Evolutionary conservation across 208 protist genomes (phyloP).

Genomic region (Leishmania lainsoni): DNA sequence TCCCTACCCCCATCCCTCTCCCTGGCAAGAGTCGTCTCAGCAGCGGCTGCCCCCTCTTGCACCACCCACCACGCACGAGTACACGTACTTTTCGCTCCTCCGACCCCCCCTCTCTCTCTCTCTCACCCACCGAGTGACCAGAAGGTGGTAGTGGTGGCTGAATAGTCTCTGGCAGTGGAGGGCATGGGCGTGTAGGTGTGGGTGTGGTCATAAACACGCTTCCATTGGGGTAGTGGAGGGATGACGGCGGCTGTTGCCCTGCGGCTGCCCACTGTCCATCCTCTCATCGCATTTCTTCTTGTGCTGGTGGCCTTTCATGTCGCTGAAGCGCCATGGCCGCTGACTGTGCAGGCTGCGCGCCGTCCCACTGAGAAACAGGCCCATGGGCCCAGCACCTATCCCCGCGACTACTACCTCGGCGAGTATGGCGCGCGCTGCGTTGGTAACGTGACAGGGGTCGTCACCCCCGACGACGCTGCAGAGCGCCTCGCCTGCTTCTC

Average conservation of each 20-base stretch:
- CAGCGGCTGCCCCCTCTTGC: too few species aligned
- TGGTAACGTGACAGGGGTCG: background rate
- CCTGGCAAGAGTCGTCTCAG: too few species aligned
- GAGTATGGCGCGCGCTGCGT: conserved; percentile 14
- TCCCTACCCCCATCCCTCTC: background rate
- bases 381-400: background rate
- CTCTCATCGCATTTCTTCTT: background rate
- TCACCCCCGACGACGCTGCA: background rate
- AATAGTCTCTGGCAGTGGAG: background rate
- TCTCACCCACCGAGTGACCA: background rate
- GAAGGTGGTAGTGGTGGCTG: background rate
- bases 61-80: too few species aligned
- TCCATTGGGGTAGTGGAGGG: background rate
- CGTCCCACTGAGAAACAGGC: background rate
- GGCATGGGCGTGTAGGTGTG: background rate
- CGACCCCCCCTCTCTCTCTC: background rate
- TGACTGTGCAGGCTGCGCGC: background rate
- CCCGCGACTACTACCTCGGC: conserved; percentile 34
- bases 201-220: background rate
- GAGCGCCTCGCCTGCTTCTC: conserved; percentile 24
- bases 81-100: too few species aligned
- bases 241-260: background rate
- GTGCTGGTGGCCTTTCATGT: background rate
- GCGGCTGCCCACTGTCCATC: background rate
- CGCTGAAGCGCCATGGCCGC: background rate